Evolutionary conservation across 139 green algal genomes (phyloP).

Genomic region (Coelastrella sp.): DNA sequence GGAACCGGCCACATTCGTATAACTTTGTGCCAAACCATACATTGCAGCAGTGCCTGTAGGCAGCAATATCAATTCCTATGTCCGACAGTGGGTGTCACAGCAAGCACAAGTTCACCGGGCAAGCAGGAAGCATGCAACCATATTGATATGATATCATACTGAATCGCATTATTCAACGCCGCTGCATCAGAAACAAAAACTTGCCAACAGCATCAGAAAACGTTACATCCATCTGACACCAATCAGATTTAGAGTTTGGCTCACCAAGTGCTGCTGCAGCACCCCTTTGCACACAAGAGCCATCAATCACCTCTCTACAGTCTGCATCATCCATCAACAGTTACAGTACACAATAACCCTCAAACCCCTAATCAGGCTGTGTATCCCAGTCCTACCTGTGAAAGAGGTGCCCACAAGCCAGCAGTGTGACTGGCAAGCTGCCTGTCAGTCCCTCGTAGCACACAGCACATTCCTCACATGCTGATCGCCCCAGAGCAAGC

Average conservation of each 20-base stretch:
- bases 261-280: too few species aligned
- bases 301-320: too few species aligned
- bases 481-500: not conserved
- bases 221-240: too few species aligned
- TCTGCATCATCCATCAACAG: too few species aligned
- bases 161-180: too few species aligned
- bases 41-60: slow-evolving; percentile 32
- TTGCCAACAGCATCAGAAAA: too few species aligned
- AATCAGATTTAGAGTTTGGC: too few species aligned
- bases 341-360: too few species aligned
- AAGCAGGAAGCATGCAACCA: too few species aligned
- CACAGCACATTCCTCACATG: slow-evolving; percentile 27
- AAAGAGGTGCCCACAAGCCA: slow-evolving; percentile 29
- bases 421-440: not conserved
- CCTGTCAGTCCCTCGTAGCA: slow-evolving; percentile 23
- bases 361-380: not conserved
- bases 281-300: too few species aligned
- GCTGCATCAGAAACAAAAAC: too few species aligned
- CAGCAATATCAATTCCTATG: not conserved
- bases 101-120: not conserved
- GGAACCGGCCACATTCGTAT: not conserved
- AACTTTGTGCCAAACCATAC: slow-evolving; percentile 32
- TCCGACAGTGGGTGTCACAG: not conserved
- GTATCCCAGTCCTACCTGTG: not conserved
- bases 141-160: too few species aligned